Base-by-base conservation (phyloP, 371 early-diverging fungal species). In the Mucor saturninus region DNA sequence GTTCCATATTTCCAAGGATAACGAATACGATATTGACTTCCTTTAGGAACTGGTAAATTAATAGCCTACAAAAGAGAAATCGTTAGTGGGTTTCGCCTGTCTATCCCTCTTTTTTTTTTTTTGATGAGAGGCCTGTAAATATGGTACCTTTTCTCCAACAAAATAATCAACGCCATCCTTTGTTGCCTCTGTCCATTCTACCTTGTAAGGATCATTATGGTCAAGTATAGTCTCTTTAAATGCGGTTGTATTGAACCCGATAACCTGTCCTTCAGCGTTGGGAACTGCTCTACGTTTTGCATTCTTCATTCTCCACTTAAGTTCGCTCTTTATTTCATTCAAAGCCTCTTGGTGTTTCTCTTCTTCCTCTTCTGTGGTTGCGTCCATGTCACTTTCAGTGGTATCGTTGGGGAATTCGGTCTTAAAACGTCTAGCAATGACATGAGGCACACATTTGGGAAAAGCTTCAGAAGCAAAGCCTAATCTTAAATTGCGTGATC, bases 191-290 rank as follows among this genome's bases (percentile, higher is more conserved):
- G 90, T 89, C 95, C 93, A 95, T 51, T 96, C 95, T 11, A 93
- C 86, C 56, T 88, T 85, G 65, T 90, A 93, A 9, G 96, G 94
- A 65, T 95, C 96, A 62, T 95, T 96, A 64, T 94, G 93, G 61
- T 93, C 96, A 14, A 86, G 80, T 62, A 96, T 93, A 0, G 66
- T 80, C 61, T 92, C 91, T 6, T 90, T 86, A 29, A 61, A 61
- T 11, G 88, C 76, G 39, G 83, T 83, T 9, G 81, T 65, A 64
- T 95, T 95, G 74, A 88, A 94, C 0, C 89, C 83, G 29, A 83
- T 63, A 1, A 93, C 91, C 54, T 91, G 90, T 21, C 80, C 58
- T 48, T 84, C 80, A 3, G 91, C 94, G 66, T 93, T 95, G 28
- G 86, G 80, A 3, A 91, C 89, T 7, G 88, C 84, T 45, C 91